Conservation (phyloP, 768 basidiomycete species). For the Chlorophyllum brunneum region DNA sequence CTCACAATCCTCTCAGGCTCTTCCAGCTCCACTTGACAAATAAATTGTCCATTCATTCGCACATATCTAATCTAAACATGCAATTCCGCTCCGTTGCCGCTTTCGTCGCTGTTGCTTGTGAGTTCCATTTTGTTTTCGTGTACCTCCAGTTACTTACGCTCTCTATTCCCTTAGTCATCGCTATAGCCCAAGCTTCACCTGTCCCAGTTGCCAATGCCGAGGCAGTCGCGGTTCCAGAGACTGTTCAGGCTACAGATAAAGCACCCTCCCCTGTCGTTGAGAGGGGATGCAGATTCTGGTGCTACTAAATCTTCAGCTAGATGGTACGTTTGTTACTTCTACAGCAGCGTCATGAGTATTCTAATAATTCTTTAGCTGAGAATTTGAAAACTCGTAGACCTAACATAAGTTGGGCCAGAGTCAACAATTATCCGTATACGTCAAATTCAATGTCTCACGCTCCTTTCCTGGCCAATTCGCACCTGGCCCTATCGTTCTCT, state of each 20-base stretch:
- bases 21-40: slow-evolving; percentile 4
- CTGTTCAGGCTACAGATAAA: background rate
- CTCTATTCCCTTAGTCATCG: background rate
- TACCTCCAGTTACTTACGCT: background rate
- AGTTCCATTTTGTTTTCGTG: background rate
- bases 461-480: background rate
- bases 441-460: background rate
- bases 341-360: background rate
- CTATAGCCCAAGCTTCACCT: background rate
- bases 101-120: slow-evolving; percentile 4
- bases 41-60: background rate
- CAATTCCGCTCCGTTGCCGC: background rate
- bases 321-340: no score
- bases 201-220: background rate
- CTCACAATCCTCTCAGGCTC: background rate
- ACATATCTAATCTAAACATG: background rate
- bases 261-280: background rate
- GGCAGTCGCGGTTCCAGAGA: background rate
- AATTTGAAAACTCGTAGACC: no score
- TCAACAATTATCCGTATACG: background rate
- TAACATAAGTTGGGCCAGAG: no score
- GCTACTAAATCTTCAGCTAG: slow-evolving; percentile 1
- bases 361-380: no score
- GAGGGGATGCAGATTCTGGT: slow-evolving; percentile 4
- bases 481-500: background rate